Conservation (phyloP, 345 rosid genomes). For the Litchi chinensis region DNA sequence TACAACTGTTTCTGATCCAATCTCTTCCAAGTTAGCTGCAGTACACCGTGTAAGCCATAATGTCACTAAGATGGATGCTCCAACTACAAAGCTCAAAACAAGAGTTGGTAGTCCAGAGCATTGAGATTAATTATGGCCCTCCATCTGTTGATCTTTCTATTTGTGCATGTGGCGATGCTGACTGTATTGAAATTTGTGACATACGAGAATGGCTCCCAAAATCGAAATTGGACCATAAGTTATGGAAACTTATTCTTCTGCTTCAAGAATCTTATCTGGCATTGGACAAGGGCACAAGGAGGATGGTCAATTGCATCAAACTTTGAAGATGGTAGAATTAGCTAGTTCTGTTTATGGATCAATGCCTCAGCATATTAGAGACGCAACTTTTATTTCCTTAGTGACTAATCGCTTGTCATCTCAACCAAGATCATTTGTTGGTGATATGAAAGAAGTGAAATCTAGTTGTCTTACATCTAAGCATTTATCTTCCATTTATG, state of each 20-base stretch:
- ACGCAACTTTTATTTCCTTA: constrained; percentile 67
- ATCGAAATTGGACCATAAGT: constrained; percentile 73
- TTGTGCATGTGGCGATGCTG: constrained; percentile 94
- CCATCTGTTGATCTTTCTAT: constrained; percentile 52
- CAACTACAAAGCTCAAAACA: constrained; percentile 64
- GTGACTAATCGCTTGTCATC: constrained; percentile 45
- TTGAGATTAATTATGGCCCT: constrained; percentile 31
- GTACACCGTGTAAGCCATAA: constrained; percentile 93
- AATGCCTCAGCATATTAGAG: constrained; percentile 83
- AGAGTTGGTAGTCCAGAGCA: constrained; percentile 34
- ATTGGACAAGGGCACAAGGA: constrained; percentile 83
- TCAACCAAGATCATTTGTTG: constrained; percentile 30
- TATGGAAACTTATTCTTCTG: constrained; percentile 94
- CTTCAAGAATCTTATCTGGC: constrained; percentile 95
- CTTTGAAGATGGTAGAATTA: constrained; percentile 75
- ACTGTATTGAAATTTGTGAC: constrained; percentile 96
- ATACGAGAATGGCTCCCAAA: constrained; percentile 93
- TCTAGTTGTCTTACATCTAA: constrained; percentile 42
- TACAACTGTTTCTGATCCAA: constrained; percentile 60
- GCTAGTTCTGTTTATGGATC: constrained; percentile 90
- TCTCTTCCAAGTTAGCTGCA: constrained; percentile 83
- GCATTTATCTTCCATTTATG: constrained; percentile 61
- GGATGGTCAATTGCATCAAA: constrained; percentile 77
- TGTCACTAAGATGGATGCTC: constrained; percentile 89
- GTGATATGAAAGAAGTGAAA: constrained; percentile 38